phyloP scores from a whole-genome alignment of 352 stramenopile genomes.

The Pythium biforme region DNA sequence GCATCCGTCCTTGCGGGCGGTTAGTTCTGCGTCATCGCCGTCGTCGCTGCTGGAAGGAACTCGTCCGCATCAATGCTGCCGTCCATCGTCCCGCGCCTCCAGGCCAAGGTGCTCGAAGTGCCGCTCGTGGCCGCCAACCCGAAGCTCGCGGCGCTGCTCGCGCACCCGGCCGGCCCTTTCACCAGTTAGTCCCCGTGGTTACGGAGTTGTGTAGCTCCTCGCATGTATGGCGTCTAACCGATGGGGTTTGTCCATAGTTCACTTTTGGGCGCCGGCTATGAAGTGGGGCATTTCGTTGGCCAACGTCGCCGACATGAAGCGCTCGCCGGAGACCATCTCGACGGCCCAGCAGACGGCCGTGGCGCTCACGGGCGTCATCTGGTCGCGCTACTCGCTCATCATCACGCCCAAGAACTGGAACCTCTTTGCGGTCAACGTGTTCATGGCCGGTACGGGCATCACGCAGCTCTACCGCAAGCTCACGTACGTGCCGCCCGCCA shows the following conservation, averaged over 20 bases:
- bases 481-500: conserved; percentile 34
- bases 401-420: conserved; percentile 92
- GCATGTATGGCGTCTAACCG: background rate
- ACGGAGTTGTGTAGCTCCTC: conserved; percentile 1
- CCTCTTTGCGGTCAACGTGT: conserved; percentile 88
- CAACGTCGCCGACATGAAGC: conserved; percentile 86
- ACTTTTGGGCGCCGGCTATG: conserved; percentile 89
- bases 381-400: conserved; percentile 86
- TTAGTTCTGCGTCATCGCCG: conserved; percentile 9
- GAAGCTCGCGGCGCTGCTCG: conserved; percentile 56
- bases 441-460: conserved; percentile 85
- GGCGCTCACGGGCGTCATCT: conserved; percentile 84
- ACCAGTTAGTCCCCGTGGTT: conserved; percentile 42
- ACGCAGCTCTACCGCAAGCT: conserved; percentile 84
- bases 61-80: no score
- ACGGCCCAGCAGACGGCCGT: conserved; percentile 81
- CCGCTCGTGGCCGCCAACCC: conserved; percentile 71
- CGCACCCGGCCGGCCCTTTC: conserved; percentile 83
- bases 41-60: no score
- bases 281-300: conserved; percentile 89
- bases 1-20: no score
- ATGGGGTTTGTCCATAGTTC: conserved; percentile 35
- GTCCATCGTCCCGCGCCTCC: conserved; percentile 68
- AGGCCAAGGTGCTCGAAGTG: conserved; percentile 70
- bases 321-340: conserved; percentile 79